Evolutionary conservation across 2,329 filamentous ascomycete genomes (phyloP), one percentile per base, ranked within the genome.

Genomic region (Exophiala sp.): DNA sequence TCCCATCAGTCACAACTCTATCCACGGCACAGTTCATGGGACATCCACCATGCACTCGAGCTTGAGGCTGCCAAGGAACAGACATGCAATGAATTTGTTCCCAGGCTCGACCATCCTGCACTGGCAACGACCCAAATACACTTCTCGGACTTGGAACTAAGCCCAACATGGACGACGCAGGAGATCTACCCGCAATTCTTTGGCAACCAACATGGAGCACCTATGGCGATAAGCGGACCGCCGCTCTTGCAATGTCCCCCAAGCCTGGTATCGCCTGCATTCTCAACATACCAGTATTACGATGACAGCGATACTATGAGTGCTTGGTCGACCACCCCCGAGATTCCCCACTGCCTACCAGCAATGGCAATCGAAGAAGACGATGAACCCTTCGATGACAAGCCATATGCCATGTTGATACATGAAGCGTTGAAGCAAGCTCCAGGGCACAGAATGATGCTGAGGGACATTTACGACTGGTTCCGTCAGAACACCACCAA

Each of bases 401-500:
- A 82, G 55, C 87, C 90, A 1, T 97, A 97, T 66, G 91, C 92
- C 0, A 80, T 87, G 64, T 79, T 96, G 12, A 89, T 97, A 57
- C 88, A 86, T 66, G 76, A 79, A 47, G 90, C 90, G 1, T 80
- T 97, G 16, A 81, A 85, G 73, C 83, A 83, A 61, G 80, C 79
- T 0, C 81, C 84, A 0, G 75, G 77, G 4, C 79, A 87, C 58
- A 84, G 82, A 18, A 87, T 96, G 83, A 83, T 87, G 1, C 77
- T 97, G 10, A 85, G 91, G 62, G 86, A 95, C 50, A 88, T 97
- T 53, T 97, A 97, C 71, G 79, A 86, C 53, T 97, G 92, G 91
- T 95, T 97, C 65, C 77, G 82, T 39, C 79, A 85, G 24, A 86
- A 96, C 65, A 96, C 91, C 2, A 80, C 82, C 62, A 96, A 94